Conservation (phyloP, 176 grass and related monocot genomes). For the Musa acuminata region DNA sequence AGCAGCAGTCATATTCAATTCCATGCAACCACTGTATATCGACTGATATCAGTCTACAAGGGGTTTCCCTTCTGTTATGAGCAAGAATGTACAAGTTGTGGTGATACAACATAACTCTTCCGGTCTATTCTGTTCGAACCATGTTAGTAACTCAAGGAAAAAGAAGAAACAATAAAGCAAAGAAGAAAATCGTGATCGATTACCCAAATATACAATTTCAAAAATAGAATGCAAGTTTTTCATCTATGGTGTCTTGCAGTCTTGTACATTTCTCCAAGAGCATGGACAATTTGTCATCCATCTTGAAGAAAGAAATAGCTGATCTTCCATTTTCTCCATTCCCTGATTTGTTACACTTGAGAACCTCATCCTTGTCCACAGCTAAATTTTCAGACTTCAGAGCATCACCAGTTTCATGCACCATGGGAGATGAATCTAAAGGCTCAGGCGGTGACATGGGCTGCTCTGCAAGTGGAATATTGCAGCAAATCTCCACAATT, state of each 20-base stretch:
- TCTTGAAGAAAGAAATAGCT: not conserved
- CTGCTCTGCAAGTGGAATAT: constrained; percentile 11
- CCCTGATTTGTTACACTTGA: not conserved
- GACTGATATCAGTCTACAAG: too few relatives aligned
- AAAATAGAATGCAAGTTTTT: constrained; percentile 58
- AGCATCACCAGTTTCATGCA: constrained; percentile 17
- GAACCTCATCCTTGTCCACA: not conserved
- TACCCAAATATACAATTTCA: constrained; percentile 11
- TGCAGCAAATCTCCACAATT: constrained; percentile 43
- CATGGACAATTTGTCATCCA: constrained; percentile 28
- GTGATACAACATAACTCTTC: too few relatives aligned
- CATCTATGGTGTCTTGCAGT: constrained; percentile 49
- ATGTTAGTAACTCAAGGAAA: too few relatives aligned
- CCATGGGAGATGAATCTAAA: not conserved
- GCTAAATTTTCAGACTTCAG: not conserved
- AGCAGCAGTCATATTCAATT: too few relatives aligned
- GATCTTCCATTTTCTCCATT: constrained; percentile 8
- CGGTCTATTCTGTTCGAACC: too few relatives aligned
- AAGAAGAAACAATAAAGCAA: too few relatives aligned
- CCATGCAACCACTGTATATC: too few relatives aligned
- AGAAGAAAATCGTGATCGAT: too few relatives aligned
- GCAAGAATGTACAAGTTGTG: too few relatives aligned
- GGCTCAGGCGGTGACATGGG: not conserved
- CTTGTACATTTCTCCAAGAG: constrained; percentile 38
- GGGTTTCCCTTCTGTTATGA: too few relatives aligned